Percentiles rank a stretch among this genome's conserved stretches.
These are phyloP conservation scores for Fraxinus sp. DNA, from an alignment of 305 asterid species.

Conservation along the genomic window DNA sequence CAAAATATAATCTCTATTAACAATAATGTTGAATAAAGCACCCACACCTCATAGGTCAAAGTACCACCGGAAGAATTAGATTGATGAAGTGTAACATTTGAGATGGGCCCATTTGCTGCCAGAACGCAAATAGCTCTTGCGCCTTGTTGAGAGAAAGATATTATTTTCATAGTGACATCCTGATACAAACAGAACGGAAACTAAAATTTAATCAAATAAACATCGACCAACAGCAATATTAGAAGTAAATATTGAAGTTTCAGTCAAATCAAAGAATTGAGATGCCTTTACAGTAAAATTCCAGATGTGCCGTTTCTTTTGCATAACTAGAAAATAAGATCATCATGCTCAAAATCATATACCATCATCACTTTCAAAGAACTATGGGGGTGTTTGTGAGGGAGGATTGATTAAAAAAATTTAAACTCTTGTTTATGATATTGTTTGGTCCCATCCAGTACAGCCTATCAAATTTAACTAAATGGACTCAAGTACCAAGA, in stretches of 20 bases:
- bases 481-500: not conserved
- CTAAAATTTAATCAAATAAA: slow-evolving; percentile 6
- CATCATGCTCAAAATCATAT: not conserved
- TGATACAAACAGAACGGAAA: slow-evolving; percentile 24
- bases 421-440: not conserved
- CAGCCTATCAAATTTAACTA: not conserved
- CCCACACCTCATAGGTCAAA: slow-evolving; percentile 77
- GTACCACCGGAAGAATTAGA: slow-evolving; percentile 91
- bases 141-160: slow-evolving; percentile 90
- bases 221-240: slow-evolving; percentile 2
- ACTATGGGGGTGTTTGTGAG: not conserved
- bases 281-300: not conserved
- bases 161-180: slow-evolving; percentile 89
- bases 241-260: not conserved
- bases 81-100: slow-evolving; percentile 87
- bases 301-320: not conserved
- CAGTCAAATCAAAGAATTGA: not conserved
- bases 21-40: not conserved
- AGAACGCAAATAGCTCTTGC: slow-evolving; percentile 83
- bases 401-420: not conserved
- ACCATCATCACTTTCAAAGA: not conserved
- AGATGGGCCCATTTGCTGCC: slow-evolving; percentile 86
- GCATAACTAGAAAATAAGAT: not conserved
- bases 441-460: not conserved
- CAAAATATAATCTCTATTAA: not conserved